These are phyloP conservation scores for Copromyces sp. DNA, from an alignment of 495 filamentous ascomycete species.

Conservation along the genomic window DNA sequence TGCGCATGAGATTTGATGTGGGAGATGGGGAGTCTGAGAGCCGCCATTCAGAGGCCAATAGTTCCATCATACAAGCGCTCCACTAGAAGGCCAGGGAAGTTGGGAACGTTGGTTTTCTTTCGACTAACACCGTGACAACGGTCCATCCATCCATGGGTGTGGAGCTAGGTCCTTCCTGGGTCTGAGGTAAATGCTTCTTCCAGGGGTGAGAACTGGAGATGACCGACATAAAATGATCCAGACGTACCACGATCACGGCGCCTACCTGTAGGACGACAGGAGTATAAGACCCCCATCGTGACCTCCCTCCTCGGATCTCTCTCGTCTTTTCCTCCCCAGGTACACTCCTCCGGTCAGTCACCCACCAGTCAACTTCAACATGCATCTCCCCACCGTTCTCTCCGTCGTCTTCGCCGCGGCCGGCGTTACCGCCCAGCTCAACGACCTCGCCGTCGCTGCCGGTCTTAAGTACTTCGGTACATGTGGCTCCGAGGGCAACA, in stretches of 20 bases:
- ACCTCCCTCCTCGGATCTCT: background rate
- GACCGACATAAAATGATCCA: background rate
- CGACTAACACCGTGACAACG: background rate
- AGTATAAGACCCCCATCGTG: background rate
- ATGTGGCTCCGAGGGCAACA: slow-evolving; percentile 46
- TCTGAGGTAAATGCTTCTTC: background rate
- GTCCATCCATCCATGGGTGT: background rate
- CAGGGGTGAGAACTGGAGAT: background rate
- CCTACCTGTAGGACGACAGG: background rate
- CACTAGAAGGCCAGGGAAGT: background rate
- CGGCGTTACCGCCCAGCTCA: slow-evolving; percentile 28
- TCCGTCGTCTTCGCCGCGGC: slow-evolving; percentile 21
- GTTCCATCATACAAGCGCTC: background rate
- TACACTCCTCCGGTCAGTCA: background rate
- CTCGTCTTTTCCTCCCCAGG: background rate
- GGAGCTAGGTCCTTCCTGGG: background rate
- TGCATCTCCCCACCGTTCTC: slow-evolving; percentile 16
- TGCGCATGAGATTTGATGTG: background rate
- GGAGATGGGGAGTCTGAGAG: background rate
- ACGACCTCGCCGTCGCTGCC: slow-evolving; percentile 42
- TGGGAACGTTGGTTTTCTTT: background rate
- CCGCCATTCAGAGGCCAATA: background rate
- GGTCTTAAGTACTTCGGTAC: slow-evolving; percentile 51
- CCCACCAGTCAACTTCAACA: slow-evolving; percentile 5
- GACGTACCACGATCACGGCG: background rate